Percentiles rank a stretch among this genome's conserved stretches.
Evolutionary conservation across 495 filamentous ascomycete species (phyloP).

Genomic region (Rostrohypoxylon terebratum): DNA sequence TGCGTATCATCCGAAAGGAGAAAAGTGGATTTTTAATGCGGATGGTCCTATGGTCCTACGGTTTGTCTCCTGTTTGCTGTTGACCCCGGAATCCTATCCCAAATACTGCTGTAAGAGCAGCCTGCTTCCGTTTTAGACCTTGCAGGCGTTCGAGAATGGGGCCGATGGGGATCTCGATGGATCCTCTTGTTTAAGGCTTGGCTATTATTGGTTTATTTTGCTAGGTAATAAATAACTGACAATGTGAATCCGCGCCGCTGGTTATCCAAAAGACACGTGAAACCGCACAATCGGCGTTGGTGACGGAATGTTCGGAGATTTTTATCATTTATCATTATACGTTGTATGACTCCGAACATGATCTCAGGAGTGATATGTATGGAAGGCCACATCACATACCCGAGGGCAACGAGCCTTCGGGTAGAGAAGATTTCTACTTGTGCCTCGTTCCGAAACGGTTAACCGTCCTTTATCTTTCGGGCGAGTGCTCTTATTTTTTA

Average conservation of each 20-base stretch:
- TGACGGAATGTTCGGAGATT: slow-evolving; percentile 12
- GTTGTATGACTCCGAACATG: neutral
- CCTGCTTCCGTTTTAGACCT: slow-evolving; percentile 27
- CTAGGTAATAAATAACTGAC: slow-evolving; percentile 17
- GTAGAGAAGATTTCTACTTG: neutral
- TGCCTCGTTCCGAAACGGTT: slow-evolving; percentile 33
- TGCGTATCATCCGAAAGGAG: slow-evolving; percentile 3
- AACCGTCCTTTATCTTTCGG: slow-evolving; percentile 15
- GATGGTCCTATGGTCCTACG: slow-evolving; percentile 3
- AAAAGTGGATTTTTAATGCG: slow-evolving; percentile 22
- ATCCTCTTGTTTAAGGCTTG: slow-evolving; percentile 6
- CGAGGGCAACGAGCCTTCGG: slow-evolving; percentile 17
- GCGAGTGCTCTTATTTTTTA: slow-evolving; percentile 15
- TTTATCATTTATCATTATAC: neutral
- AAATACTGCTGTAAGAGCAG: slow-evolving; percentile 30
- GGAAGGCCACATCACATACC: slow-evolving; percentile 19
- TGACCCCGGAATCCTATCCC: slow-evolving; percentile 32
- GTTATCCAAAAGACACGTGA: slow-evolving; percentile 20
- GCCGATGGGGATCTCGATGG: neutral
- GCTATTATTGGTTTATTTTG: slow-evolving; percentile 14
- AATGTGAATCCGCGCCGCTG: slow-evolving; percentile 6
- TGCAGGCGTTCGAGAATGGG: slow-evolving; percentile 25
- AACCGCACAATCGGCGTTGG: slow-evolving; percentile 23
- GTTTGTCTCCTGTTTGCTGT: slow-evolving; percentile 8
- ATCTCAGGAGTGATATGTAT: neutral